Evolutionary conservation across 306 rosid genomes (phyloP), one percentile per base, ranked within the genome.

Genomic region (Nissolia schottii): DNA sequence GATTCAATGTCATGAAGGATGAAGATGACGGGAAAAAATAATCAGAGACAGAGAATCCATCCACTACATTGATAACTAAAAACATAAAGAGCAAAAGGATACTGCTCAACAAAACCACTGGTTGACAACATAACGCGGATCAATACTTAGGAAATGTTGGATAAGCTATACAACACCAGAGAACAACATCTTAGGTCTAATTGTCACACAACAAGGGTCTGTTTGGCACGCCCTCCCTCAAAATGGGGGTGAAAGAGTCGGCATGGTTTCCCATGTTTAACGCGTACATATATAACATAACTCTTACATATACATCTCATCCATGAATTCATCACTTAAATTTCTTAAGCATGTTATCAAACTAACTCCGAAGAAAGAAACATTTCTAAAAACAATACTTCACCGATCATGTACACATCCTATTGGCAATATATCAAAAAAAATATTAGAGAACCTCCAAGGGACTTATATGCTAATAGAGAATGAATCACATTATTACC

Each of bases 401-500:
- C 18, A 45, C 2, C 8, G 40, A 34, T 34, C 25, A 40, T 11
- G 7, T 37, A 45, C 14, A 65, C 60, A 35, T 19, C 38, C 18
- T 12, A 27, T 54, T n/a, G 66, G 32, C 28, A 43, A 66, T 41
- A 56, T 54, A 71, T 20, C 54, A 14, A 6, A 27, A 6, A 27
- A 46, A 25, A n/a, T 46, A 55, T 22, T 59, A 43, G 12, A 24
- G 48, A 48, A 20, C 46, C 56, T 48, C 43, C 4, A 15, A 38
- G 28, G 46, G 13, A 57, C 16, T 16, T 22, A 49, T 23, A 12
- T 46, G 38, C 64, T 41, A 67, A 59, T 38, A 67, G 27, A 63
- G 50, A 62, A 63, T 20, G 51, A 38, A 77, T 59, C 43, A 66
- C 76, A 61, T 27, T 22, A 31, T 70, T 51, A 48, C 71, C 7